A percentile compares a stretch with the other conserved stretches of the same genome.
Evolutionary conservation across 495 filamentous ascomycete genomes (phyloP).

Genomic region (Cetradonia linearis): DNA sequence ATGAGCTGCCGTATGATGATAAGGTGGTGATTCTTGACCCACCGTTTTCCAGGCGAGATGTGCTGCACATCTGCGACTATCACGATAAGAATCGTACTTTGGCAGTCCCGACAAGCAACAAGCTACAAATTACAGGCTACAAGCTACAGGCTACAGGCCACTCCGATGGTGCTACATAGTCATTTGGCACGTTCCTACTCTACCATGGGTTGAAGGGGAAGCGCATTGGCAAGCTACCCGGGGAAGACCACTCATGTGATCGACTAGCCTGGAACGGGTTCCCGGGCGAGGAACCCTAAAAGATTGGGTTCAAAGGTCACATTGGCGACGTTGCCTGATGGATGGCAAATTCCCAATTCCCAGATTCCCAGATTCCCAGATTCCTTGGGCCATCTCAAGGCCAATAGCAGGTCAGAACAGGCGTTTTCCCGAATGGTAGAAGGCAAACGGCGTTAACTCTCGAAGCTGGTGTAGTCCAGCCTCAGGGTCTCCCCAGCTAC

Average conservation of each 20-base stretch:
- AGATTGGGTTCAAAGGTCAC: background rate
- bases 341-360: no score
- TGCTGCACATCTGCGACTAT: background rate
- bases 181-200: background rate
- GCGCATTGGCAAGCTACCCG: background rate
- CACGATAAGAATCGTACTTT: background rate
- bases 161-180: background rate
- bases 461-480: background rate
- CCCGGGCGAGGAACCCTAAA: constrained; percentile 10
- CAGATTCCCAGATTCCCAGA: background rate
- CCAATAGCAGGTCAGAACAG: background rate
- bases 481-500: constrained; percentile 1
- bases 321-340: constrained; percentile 7
- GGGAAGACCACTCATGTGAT: constrained; percentile 11
- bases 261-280: background rate
- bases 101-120: background rate
- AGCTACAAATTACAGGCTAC: background rate
- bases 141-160: background rate
- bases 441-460: constrained; percentile 5
- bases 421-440: background rate
- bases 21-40: background rate
- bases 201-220: background rate
- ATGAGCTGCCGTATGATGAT: constrained; percentile 10
- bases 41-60: background rate
- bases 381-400: background rate